Base-by-base conservation (phyloP, 1,284 basidiomycete genomes). In the Leccinum fuscescens region DNA sequence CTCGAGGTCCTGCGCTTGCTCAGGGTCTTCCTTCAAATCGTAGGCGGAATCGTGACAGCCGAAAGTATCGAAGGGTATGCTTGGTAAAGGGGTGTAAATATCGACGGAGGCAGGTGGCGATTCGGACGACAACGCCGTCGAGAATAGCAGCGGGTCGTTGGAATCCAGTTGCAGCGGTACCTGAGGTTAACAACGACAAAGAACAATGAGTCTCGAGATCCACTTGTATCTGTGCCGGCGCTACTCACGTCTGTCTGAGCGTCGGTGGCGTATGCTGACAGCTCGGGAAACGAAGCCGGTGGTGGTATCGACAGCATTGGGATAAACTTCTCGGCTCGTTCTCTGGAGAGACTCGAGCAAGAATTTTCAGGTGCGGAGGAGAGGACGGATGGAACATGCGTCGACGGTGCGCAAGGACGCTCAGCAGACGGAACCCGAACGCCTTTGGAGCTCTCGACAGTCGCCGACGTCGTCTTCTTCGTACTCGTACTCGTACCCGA, bases 1-100 rank as follows among this genome's bases (percentile, higher is more conserved):
- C 44, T 73, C 70, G 31, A 74, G 72, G 17, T 69, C 70, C 49
- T 66, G 69, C 1, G 63, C 62, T 9, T 61, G 66, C 20, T 73
- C 70, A 48, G 50, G 24, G 12, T 71, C 65, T 0, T 69, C 68
- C 14, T 58, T 65, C 57, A 39, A 57, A 33, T 54, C 44, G 52
- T 59, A 61, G 6, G 24, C 17, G 22, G 53, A 35, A 24, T 61
- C 54, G 15, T 60, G 6, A 27, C 5, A 51, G 12, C 12, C 59
- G 42, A 9, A 62, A 42, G n/a, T 24, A 59, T 31, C 49, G 17
- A n/a, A 49, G 3, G 56, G 31, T 35, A 63, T 53, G 42, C 27
- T 29, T 39, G 31, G 52, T 5, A 53, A 8, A 17, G 64, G 46
- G 6, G 62, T 33, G 42, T 22, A 60, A 20, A 49, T 14, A 0